Base-by-base conservation (phyloP, 1,139 yeast genomes). In the Pichia sp. region DNA sequence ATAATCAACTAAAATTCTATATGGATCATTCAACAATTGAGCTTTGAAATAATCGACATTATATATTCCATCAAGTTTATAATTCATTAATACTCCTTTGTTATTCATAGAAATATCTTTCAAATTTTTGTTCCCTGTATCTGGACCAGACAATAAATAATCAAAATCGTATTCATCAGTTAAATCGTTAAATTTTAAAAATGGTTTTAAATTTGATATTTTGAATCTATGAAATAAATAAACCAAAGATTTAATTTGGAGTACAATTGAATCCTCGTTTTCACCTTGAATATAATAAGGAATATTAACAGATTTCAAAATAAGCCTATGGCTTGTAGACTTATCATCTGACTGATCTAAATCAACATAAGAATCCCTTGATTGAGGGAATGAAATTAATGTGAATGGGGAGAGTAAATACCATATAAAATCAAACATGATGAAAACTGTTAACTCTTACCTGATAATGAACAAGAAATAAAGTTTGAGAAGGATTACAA, bases 1-100 rank as follows among this genome's bases (percentile, higher is more conserved):
- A 72, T 79, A 82, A 60, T 82, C 89, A 29, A 80, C 73, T 49
- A 81, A 67, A 22, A 82, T 77, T 34, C 87, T 68, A 58, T 80
- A 79, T 49, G 79, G 81, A 61, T 82, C 85, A 25, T 64, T 57
- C 18, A 69, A 49, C 43, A 82, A 53, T 6, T 66, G 55, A n/a
- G 61, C 56, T 43, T 70, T 69, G 56, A 82, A 78, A 41, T 64
- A 70, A 1, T 58, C 49, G 41, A 72, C 62, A 60, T 79, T 78
- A 58, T 81, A 82, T 54, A 76, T 67, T 20, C 65, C 57, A 58
- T 82, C 89, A 40, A 81, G 66, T 54, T 74, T 73, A 47, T 67
- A 62, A 49, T 67, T 62, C 41, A 58, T 53, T 48, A 56, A 46
- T 25, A 52, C 45, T 11, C 38, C 30, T 20, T 35, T 35, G 7